A percentile compares a stretch with the other conserved stretches of the same genome.
Conservation (phyloP, 2,329 filamentous ascomycete species). For the Penicillium sp. region DNA sequence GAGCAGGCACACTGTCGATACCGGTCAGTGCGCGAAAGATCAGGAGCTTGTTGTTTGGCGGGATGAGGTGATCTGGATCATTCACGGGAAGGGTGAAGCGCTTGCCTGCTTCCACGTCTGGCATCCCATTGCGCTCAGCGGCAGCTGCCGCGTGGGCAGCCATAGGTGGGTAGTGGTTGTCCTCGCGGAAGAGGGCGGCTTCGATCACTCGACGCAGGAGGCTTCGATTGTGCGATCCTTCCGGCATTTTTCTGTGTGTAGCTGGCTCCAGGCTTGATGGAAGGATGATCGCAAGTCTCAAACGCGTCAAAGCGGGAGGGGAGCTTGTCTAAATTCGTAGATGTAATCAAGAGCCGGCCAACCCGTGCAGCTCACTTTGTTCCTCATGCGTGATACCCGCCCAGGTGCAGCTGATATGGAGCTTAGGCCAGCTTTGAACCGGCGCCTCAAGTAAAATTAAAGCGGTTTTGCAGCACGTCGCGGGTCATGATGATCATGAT, state of each 20-base stretch:
- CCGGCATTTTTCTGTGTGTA: constrained; percentile 11
- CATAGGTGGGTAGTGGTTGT: constrained; percentile 24
- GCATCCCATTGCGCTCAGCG: not conserved
- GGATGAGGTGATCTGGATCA: constrained; percentile 28
- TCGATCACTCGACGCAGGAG: constrained; percentile 23
- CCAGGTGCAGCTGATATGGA: constrained; percentile 9
- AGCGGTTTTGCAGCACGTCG: constrained; percentile 5
- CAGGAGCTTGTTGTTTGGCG: constrained; percentile 38
- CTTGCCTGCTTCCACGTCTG: constrained; percentile 13
- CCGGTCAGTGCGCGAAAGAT: constrained; percentile 42
- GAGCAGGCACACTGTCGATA: constrained; percentile 37
- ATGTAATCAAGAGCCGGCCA: constrained; percentile 1
- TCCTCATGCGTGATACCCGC: not conserved
- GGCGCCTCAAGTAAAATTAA: constrained; percentile 6
- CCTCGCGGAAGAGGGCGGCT: constrained; percentile 27
- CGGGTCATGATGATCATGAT: constrained; percentile 11
- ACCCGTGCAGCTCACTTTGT: not conserved
- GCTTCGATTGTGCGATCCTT: constrained; percentile 7
- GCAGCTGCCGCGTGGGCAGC: constrained; percentile 14
- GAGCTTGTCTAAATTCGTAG: constrained; percentile 13
- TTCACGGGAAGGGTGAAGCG: constrained; percentile 18
- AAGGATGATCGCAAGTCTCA: not conserved
- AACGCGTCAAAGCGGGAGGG: constrained; percentile 1
- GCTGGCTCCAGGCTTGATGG: not conserved
- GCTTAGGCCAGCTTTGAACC: constrained; percentile 1